Evolutionary conservation across 768 basidiomycete species (phyloP).

Genomic region (Lactifluus piperatus): DNA sequence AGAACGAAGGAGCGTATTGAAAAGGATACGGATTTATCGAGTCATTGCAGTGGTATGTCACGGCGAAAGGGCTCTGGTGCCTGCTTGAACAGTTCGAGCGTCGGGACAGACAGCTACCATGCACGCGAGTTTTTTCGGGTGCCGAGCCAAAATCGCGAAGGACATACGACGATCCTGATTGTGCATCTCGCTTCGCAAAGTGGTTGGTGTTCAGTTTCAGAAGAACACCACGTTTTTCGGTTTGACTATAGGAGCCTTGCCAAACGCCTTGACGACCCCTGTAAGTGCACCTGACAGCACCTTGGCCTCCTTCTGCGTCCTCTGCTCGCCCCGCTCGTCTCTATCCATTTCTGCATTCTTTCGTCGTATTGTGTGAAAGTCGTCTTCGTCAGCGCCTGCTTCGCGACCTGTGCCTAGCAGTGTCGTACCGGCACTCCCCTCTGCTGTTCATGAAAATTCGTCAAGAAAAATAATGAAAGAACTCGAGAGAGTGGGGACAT

Average conservation of each 20-base stretch:
- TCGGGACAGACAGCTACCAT: background rate
- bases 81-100: background rate
- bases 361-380: conserved; percentile 78
- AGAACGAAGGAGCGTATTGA: no score
- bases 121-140: background rate
- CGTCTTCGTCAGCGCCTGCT: conserved; percentile 88
- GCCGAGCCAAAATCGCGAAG: no score
- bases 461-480: background rate
- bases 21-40: no score
- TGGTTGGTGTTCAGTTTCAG: conserved; percentile 21
- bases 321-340: conserved; percentile 45
- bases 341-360: conserved; percentile 49
- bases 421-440: conserved; percentile 32
- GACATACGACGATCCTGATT: background rate
- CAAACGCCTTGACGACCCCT: conserved; percentile 28
- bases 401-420: conserved; percentile 41
- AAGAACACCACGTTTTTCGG: conserved; percentile 44
- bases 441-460: conserved; percentile 19
- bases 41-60: background rate
- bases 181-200: background rate
- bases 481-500: background rate
- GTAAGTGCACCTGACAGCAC: conserved; percentile 39
- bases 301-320: conserved; percentile 33
- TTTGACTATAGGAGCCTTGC: conserved; percentile 1
- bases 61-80: background rate